phyloP scores from a whole-genome alignment of 1,284 basidiomycete species.

The Cryptococcus deneoformans region DNA sequence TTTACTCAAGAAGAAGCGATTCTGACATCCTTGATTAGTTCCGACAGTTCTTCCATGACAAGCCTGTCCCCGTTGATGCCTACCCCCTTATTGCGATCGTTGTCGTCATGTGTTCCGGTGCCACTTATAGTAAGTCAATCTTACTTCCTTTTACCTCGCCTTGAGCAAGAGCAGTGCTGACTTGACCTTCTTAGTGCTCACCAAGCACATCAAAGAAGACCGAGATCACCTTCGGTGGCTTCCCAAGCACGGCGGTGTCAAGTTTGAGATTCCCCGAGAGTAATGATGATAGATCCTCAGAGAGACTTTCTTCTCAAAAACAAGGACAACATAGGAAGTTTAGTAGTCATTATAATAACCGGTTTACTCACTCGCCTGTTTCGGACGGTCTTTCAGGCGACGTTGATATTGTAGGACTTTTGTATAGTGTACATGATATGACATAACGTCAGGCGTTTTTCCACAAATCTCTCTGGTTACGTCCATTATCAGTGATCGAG shows the following conservation, averaged over 20 bases:
- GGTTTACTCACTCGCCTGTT: not conserved
- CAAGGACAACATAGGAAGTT: not conserved
- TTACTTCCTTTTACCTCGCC: not conserved
- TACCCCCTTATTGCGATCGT: slow-evolving; percentile 25
- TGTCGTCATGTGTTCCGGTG: slow-evolving; percentile 17
- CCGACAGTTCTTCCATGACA: slow-evolving; percentile 15
- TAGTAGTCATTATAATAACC: not conserved
- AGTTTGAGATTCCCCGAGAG: slow-evolving; percentile 14
- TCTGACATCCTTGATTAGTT: slow-evolving; percentile 2
- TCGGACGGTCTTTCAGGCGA: slow-evolving; percentile 4
- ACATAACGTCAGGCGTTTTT: not conserved
- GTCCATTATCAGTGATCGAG: no score
- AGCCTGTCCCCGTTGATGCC: slow-evolving; percentile 19
- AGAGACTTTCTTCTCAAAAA: not conserved
- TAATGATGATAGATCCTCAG: slow-evolving; percentile 1
- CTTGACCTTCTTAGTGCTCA: slow-evolving; percentile 2
- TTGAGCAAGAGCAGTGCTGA: not conserved
- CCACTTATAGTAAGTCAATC: slow-evolving; percentile 12
- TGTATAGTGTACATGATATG: slow-evolving; percentile 6
- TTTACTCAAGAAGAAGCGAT: not conserved
- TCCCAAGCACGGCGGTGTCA: slow-evolving; percentile 9
- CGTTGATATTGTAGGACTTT: slow-evolving; percentile 7
- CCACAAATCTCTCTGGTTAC: no score
- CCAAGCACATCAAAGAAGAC: slow-evolving; percentile 19
- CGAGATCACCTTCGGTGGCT: slow-evolving; percentile 17